A percentile compares a stretch with the other conserved stretches of the same genome.
Evolutionary conservation across 345 rosid genomes (phyloP).

Genomic region (Brassica incana): DNA sequence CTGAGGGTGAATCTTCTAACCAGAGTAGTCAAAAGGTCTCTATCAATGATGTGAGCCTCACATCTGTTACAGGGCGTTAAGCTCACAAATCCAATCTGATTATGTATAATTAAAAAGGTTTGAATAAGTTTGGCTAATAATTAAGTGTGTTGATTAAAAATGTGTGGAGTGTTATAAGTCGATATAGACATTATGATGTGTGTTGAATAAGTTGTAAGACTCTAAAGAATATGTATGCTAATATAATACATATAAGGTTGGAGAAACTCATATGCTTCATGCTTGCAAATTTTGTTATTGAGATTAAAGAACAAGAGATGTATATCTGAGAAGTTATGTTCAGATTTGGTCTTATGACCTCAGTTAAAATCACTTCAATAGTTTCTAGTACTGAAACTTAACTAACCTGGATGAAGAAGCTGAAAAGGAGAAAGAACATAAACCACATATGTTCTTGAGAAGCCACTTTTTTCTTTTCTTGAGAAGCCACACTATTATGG

Average conservation of each 20-base stretch:
- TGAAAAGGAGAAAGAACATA: background rate
- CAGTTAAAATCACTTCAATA: background rate
- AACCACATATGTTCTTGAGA: conserved; percentile 2
- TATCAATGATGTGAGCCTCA: conserved; percentile 37
- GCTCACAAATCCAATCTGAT: conserved; percentile 1
- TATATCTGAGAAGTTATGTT: background rate
- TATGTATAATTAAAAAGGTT: background rate
- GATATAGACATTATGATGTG: background rate
- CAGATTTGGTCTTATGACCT: background rate
- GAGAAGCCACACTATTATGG: background rate
- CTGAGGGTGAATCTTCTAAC: conserved; percentile 34
- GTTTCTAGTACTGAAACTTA: background rate
- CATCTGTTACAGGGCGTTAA: conserved; percentile 35
- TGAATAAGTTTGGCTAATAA: background rate
- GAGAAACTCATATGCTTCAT: background rate
- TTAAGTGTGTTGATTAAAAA: background rate
- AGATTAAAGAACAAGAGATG: conserved; percentile 6
- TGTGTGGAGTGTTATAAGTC: background rate
- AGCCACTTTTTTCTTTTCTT: background rate
- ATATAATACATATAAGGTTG: background rate
- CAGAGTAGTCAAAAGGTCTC: conserved; percentile 35
- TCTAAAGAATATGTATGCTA: background rate
- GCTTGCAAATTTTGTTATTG: background rate
- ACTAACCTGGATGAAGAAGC: conserved; percentile 19
- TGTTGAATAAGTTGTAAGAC: background rate